A percentile compares a stretch with the other conserved stretches of the same genome.
Conservation (phyloP, 306 rosid genomes). For the Ochetophila trinervis region DNA sequence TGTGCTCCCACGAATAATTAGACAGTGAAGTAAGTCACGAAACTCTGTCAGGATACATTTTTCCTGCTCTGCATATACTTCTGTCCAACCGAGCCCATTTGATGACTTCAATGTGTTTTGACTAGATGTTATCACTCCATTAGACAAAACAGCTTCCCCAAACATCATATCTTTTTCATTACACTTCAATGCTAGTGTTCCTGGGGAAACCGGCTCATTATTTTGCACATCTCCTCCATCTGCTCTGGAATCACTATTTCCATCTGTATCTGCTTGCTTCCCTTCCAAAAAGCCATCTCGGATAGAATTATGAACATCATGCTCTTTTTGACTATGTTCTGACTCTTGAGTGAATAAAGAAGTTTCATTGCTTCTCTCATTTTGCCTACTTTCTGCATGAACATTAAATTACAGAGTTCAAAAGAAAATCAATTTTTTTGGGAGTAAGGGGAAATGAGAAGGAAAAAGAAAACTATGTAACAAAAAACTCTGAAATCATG, state of each 20-base stretch:
- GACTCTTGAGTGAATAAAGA: slow-evolving; percentile 32
- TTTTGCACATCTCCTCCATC: slow-evolving; percentile 37
- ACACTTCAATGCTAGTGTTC: slow-evolving; percentile 74
- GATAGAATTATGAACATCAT: slow-evolving; percentile 18
- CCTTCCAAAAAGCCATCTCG: slow-evolving; percentile 24
- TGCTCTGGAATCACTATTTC: slow-evolving; percentile 26
- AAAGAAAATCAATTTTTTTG: slow-evolving; percentile 7
- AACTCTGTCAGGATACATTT: slow-evolving; percentile 53
- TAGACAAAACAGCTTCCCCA: slow-evolving; percentile 38
- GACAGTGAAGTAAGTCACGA: slow-evolving; percentile 55
- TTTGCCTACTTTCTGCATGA: slow-evolving; percentile 36
- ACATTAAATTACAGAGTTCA: slow-evolving; percentile 24
- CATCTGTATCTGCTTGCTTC: slow-evolving; percentile 36
- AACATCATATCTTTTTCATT: slow-evolving; percentile 56
- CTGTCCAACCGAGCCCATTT: slow-evolving; percentile 36
- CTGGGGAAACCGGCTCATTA: slow-evolving; percentile 59
- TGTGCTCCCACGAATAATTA: slow-evolving; percentile 54
- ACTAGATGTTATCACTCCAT: slow-evolving; percentile 22
- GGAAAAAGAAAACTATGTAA: background rate
- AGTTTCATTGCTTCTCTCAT: slow-evolving; percentile 25
- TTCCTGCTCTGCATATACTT: slow-evolving; percentile 56
- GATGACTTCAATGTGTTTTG: slow-evolving; percentile 37
- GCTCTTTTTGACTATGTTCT: slow-evolving; percentile 32
- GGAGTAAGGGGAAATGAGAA: background rate
- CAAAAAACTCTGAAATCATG: too few species aligned